phyloP scores from a whole-genome alignment of 495 filamentous ascomycete genomes.

The Lasiosphaeria miniovina region DNA sequence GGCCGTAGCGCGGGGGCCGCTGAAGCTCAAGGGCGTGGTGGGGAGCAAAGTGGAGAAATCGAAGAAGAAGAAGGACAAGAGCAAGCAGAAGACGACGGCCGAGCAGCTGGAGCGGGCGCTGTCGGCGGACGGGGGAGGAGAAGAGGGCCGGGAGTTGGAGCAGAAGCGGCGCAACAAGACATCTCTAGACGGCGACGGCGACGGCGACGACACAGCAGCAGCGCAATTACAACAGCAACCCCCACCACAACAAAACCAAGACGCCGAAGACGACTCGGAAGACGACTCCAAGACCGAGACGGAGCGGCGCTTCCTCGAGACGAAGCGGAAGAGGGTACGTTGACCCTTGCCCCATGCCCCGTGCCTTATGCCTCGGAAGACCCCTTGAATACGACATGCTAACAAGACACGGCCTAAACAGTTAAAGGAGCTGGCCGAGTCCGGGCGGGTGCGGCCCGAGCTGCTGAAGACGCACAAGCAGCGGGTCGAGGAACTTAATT shows the following conservation, averaged over 20 bases:
- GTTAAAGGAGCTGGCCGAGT: constrained; percentile 62
- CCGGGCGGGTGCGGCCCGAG: constrained; percentile 50
- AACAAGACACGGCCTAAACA: constrained; percentile 31
- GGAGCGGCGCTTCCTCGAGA: constrained; percentile 76
- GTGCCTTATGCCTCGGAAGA: background rate
- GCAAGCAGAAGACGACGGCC: background rate
- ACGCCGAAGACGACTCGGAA: constrained; percentile 10
- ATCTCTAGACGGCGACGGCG: background rate
- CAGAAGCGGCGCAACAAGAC: background rate
- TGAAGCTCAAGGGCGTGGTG: constrained; percentile 77
- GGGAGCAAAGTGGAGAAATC: constrained; percentile 57
- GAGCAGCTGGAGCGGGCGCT: constrained; percentile 4
- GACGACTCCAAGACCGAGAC: constrained; percentile 72
- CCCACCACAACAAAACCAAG: background rate
- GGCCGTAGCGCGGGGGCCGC: constrained; percentile 60
- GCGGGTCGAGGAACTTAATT: constrained; percentile 92
- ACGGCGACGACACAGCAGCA: background rate
- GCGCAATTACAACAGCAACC: background rate
- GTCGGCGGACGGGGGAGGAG: background rate
- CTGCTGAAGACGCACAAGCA: constrained; percentile 96
- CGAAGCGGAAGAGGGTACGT: constrained; percentile 73
- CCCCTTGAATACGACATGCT: background rate
- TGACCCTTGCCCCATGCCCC: background rate
- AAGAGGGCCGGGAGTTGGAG: no score
- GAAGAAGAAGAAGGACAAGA: constrained; percentile 32